Evolutionary conservation across 495 filamentous ascomycete species (phyloP).

Genomic region (Extremus antarcticus): DNA sequence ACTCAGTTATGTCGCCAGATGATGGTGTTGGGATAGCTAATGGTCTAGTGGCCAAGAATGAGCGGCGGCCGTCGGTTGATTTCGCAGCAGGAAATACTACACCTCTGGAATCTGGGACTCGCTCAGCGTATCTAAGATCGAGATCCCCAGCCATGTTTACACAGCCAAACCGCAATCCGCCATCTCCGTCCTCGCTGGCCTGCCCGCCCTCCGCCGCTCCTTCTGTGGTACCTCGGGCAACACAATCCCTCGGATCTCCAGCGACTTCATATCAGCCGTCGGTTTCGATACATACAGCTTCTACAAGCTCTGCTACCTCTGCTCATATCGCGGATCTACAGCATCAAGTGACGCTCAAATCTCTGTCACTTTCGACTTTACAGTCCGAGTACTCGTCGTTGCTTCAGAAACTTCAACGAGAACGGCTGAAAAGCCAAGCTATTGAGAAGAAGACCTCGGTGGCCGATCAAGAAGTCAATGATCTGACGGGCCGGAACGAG

Average conservation of each 20-base stretch:
- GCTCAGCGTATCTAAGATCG: conserved; percentile 4
- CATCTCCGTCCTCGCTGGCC: conserved; percentile 12
- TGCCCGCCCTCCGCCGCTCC: conserved; percentile 7
- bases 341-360: conserved; percentile 40
- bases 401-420: conserved; percentile 36
- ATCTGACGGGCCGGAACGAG: conserved; percentile 34
- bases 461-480: conserved; percentile 39
- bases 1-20: conserved; percentile 3
- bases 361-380: conserved; percentile 36
- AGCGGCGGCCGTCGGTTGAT: conserved; percentile 3
- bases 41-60: not conserved
- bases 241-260: conserved; percentile 23
- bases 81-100: conserved; percentile 2
- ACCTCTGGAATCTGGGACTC: conserved; percentile 2
- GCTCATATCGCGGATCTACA: conserved; percentile 37
- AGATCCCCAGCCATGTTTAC: not conserved
- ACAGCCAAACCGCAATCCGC: conserved; percentile 1
- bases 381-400: conserved; percentile 38
- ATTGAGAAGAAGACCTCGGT: conserved; percentile 39
- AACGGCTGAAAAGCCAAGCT: conserved; percentile 33
- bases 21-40: not conserved
- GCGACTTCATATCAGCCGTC: conserved; percentile 15
- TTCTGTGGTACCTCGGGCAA: conserved; percentile 9
- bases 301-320: conserved; percentile 27
- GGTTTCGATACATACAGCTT: conserved; percentile 13